Percentiles rank a stretch among this genome's conserved stretches.
Conservation (phyloP, 805 yeast genomes). For the Teunomyces aglyptinius region DNA sequence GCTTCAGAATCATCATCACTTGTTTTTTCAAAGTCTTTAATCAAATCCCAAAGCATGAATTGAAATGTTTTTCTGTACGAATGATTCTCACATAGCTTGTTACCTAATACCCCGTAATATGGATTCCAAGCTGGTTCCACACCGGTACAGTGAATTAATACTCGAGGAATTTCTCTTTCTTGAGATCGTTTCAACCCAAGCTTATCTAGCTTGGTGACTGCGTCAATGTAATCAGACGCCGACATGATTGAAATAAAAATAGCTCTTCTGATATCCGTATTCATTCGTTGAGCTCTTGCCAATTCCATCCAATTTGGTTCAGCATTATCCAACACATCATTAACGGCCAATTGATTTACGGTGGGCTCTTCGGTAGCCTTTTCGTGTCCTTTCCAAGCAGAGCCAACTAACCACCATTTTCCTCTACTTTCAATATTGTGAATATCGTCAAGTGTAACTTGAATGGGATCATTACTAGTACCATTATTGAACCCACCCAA, state of each 20-base stretch:
- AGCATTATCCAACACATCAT: conserved; percentile 62
- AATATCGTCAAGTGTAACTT: conserved; percentile 81
- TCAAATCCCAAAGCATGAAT: conserved; percentile 83
- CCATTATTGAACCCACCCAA: conserved; percentile 51
- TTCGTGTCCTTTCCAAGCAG: conserved; percentile 83
- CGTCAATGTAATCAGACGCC: conserved; percentile 87
- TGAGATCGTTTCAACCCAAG: conserved; percentile 75
- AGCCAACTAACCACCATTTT: conserved; percentile 99
- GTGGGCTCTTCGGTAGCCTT: conserved; percentile 12
- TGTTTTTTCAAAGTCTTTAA: conserved; percentile 63
- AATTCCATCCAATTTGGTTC: conserved; percentile 88
- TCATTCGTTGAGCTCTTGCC: conserved; percentile 87
- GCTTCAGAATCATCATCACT: conserved; percentile 44
- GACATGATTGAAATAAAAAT: conserved; percentile 94
- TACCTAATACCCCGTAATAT: conserved; percentile 78
- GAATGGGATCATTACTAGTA: conserved; percentile 68
- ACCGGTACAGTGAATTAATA: conserved; percentile 80
- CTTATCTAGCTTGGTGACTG: conserved; percentile 78
- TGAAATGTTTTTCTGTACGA: conserved; percentile 80
- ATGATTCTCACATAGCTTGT: conserved; percentile 72
- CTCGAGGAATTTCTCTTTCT: conserved; percentile 82
- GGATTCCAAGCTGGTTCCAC: conserved; percentile 86
- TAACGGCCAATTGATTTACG: conserved; percentile 45
- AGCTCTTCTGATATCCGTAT: conserved; percentile 92
- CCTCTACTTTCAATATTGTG: conserved; percentile 75